Evolutionary conservation across 805 yeast genomes (phyloP), one percentile per base, ranked within the genome.

Genomic region (Pichia exigua): DNA sequence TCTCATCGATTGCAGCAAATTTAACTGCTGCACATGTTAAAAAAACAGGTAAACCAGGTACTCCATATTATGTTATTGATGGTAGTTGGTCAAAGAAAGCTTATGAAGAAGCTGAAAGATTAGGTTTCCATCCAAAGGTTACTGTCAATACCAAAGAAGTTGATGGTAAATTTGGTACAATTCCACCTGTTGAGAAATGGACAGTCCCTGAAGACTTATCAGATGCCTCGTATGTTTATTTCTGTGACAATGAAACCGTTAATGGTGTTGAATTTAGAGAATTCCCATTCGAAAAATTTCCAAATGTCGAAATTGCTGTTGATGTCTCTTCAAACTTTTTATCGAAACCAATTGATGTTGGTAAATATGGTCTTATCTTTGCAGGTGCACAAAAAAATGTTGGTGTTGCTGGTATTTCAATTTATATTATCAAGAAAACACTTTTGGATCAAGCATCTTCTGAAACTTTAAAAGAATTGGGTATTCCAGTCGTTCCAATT

Each of bases 381-480:
- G 99, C 97, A 20, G 99, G 99, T 56, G 99, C 98, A 27, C 99
- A 94, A 72, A 94, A 94, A 71, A 94, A 94, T 68, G 89, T 94
- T 64, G 99, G 99, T 50, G 73, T 94, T 64, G 97, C 99, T 11
- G 99, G 99, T 40, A 79, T 94, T 57, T 85, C 97, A 17, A 76
- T 94, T 56, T 92, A 90, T 68, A 92, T 94, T 61, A 83, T 91
- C 69, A 89, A 87, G 70, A 92, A 90, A 67, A 64, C 83, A 1
- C 75, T 94, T 50, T 70, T 94, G 27, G 85, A 82, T 27, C 81
- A 81, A 57, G 81, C 89, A 4, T 59, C 80, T 2, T 87, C 81
- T 57, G 84, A 73, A 1, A 82, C 81, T 58, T 73, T 90, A 60
- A 73, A 66, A 44, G 69, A 71, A 39, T 70, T 82, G 48, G 79